Evolutionary conservation across 495 filamentous ascomycete genomes (phyloP).

Genomic region (Xylaria longipes): DNA sequence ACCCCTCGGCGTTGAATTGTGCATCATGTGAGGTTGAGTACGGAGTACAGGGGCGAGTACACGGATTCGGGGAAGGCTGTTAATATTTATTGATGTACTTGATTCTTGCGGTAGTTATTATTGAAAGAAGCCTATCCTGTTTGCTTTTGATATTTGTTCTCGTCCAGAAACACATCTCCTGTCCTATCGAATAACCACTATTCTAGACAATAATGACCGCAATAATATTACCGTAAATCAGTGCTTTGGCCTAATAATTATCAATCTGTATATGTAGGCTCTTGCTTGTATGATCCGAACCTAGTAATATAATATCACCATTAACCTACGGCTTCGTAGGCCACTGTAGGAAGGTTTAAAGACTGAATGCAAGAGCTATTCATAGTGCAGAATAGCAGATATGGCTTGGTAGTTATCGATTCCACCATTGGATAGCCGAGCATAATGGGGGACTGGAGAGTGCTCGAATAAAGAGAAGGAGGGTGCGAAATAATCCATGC

Average conservation of each 20-base stretch:
- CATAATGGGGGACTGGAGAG: not conserved
- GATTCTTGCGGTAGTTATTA: not conserved
- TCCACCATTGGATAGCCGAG: not conserved
- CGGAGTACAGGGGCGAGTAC: not conserved
- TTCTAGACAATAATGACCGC: not conserved
- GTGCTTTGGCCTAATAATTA: not conserved
- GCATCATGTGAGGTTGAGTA: slow-evolving; percentile 18
- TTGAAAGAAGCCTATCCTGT: not conserved
- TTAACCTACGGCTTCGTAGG: not conserved
- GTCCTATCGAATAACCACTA: not conserved
- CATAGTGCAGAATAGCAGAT: not conserved
- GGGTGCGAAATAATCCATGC: not conserved
- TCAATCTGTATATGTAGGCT: slow-evolving; percentile 7
- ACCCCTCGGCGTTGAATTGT: slow-evolving; percentile 1
- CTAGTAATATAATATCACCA: not conserved
- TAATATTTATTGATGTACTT: not conserved
- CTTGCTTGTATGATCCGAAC: not conserved
- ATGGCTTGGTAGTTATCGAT: slow-evolving; percentile 1
- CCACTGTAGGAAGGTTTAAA: not conserved
- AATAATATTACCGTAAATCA: not conserved
- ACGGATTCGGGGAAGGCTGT: not conserved
- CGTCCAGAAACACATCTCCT: not conserved
- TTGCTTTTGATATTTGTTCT: slow-evolving; percentile 2
- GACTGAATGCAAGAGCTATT: not conserved
- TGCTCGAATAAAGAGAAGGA: not conserved